phyloP scores from a whole-genome alignment of 352 stramenopile species.

The Phytopythium oedochilum region DNA sequence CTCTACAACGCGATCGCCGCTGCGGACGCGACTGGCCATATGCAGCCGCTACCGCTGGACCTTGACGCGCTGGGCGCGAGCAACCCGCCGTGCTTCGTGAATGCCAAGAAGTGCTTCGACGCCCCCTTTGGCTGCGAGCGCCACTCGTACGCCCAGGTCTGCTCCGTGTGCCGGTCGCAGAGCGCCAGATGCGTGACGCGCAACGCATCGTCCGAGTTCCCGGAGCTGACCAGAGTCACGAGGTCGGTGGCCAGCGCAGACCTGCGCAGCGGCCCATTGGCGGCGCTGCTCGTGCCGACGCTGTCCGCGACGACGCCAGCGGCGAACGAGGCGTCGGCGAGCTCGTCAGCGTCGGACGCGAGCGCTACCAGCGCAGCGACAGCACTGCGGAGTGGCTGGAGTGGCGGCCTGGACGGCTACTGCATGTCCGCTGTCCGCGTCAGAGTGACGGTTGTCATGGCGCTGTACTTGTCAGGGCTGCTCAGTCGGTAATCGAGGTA shows the following conservation, averaged over 20 bases:
- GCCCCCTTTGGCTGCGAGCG: conserved; percentile 43
- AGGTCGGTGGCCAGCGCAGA: conserved; percentile 22
- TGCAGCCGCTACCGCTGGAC: conserved; percentile 40
- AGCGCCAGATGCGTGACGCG: conserved; percentile 27
- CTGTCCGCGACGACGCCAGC: conserved; percentile 7
- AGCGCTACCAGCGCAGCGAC: background rate
- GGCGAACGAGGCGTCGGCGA: conserved; percentile 1
- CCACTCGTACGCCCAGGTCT: conserved; percentile 63
- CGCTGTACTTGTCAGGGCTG: background rate
- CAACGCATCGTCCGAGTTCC: conserved; percentile 38
- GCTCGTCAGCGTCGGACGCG: background rate
- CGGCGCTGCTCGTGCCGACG: conserved; percentile 9
- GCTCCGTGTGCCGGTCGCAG: conserved; percentile 41
- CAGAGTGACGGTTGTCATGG: background rate
- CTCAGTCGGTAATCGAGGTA: too few species aligned
- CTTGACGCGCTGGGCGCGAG: conserved; percentile 26
- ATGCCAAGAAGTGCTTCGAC: conserved; percentile 48
- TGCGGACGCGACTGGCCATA: conserved; percentile 19
- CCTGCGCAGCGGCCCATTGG: conserved; percentile 28
- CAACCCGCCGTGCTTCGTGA: conserved; percentile 63
- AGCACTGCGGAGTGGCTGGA: background rate
- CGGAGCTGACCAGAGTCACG: conserved; percentile 19
- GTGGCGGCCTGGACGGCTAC: background rate
- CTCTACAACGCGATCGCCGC: conserved; percentile 37
- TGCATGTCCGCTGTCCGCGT: background rate